Base-by-base conservation (phyloP, 495 filamentous ascomycete genomes). In the Jackrogersella multiformis region DNA sequence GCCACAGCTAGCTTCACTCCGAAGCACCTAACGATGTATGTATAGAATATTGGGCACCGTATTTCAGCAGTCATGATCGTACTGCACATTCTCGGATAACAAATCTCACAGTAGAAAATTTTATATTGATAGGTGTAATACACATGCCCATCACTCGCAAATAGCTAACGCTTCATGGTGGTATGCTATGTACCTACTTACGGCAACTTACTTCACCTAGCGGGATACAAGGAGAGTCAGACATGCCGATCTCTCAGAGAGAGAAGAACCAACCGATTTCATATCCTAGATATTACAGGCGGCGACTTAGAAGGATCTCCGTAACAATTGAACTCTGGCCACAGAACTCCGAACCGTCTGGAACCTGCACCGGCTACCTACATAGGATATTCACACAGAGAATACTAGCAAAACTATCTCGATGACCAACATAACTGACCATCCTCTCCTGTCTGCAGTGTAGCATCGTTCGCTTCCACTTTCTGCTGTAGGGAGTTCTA, bases 391-490 rank as follows among this genome's bases (percentile, higher is more conserved):
- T 28, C 51, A 18, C 45, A 38, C 28, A 30, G 34, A 30, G 13
- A 56, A 54, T 38, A 65, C 21, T 13, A 53, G 10, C 20, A 7
- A 26, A 41, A 32, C 32, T 23, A 46, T 26, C 30, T 8, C 52
- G n/a, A 49, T 58, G 38, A n/a, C 15, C 15, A 57, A 10, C 13
- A 42, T 57, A 23, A 51, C 49, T 45, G 49, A 34, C 34, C 45
- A 36, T 24, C 20, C 38, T 46, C 21, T 64, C 24, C 24, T 45
- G 15, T 15, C 60, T 69, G 60, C 51, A 2, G 66, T 69, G 66
- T 49, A 61, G 32, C 56, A 36, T 60, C 34, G 34, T 51, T 69
- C 48, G 66, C 55, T 51, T 49, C 66, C n/a, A n/a, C n/a, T 49
- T 46, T 56, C 42, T 56, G 30, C 34, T 42, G 28, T 26, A 42